Base-by-base conservation (phyloP, 805 yeast species). In the Candida coleopterorum region DNA sequence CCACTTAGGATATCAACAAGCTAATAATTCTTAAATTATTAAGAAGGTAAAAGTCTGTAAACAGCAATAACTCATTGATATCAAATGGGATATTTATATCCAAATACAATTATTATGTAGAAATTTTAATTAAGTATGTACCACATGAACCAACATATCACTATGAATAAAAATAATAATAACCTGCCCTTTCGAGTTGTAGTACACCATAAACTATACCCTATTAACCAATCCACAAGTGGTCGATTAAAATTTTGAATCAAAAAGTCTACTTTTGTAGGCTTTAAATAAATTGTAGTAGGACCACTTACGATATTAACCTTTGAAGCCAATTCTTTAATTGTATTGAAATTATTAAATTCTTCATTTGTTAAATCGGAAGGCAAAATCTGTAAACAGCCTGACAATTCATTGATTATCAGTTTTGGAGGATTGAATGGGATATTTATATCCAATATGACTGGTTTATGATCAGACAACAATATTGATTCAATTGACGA, bases 391-490 rank as follows among this genome's bases (percentile, higher is more conserved):
- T 59, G 58, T 35, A 62, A 46, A 41, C 54, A 60, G 6, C 68
- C 68, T 6, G 45, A 25, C 7, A 18, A 26, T 2, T 48, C 39
- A 8, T 61, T 45, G 0, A 62, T 47, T 8, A 62, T 52, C 5
- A 58, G 44, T 12, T 48, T 44, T 1, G 80, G 72, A 0, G 71
- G 49, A 4, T 44, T 35, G n/a, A 50, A 42, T 1, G 85, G 81
- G 3, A 79, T 61, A 0, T 59, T 49, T 1, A 81, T 53, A 6
- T 57, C 56, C 25, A 85, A 55, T 44, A 56, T 74, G 1, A 88
- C 96, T 0, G 96, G 95, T 32, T 75, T 74, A 57, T 88, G 97
- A 56, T 88, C 97, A 0, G 95, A 84, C 17, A 68, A 62, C 4
- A 60, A 56, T 25, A 81, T 56, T 0, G 62, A 53, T 1, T 62